Evolutionary conservation across 2,329 filamentous ascomycete genomes (phyloP), one percentile per base, ranked within the genome.

Genomic region (Colletotrichum sp.): DNA sequence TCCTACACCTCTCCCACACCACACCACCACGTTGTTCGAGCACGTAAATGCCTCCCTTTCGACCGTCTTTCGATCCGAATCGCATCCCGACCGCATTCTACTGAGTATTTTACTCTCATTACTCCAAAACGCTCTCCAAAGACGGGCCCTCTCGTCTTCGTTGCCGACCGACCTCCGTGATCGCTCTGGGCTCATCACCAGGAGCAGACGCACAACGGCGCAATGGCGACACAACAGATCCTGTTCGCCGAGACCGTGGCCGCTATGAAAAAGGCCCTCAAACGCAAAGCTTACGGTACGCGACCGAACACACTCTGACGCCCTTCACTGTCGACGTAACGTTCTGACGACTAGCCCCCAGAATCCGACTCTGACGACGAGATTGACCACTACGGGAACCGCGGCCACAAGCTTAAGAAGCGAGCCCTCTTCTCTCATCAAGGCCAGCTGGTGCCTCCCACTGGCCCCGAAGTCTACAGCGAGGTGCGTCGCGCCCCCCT

Each of bases 301-400:
- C 69, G 39, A 34, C 24, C 36, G 9, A 59, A 18, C 18, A 55
- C 39, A 30, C 55, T 18, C 30, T 18, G 16, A 39, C 57, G 24
- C 24, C 26, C 62, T 52, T 64, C 52, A 30, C 60, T 49, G 26
- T 34, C 49, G 71, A 32, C 28, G 26, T 24, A 36, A 32, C 66
- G 21, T 67, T 59, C 71, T 75, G 60, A 77, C 75, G 34, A 63
- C 60, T 18, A 75, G 52, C 49, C 70, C 44, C 72, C 85, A 96
- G 95, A 95, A 77, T 95, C 93, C 80, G 95, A 96, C 83, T 95
- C 94, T 75, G 95, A 96, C 84, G 92, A 93, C 76, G 90, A 92
- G 71, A 92, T 95, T 80, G 90, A 93, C 76, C 89, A 90, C 80
- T 91, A 90, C 80, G 94, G 92, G 73, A 96, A 96, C 84, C 93